Evolutionary conservation across 768 basidiomycete genomes (phyloP).

Genomic region (Lactarius hatsudake): DNA sequence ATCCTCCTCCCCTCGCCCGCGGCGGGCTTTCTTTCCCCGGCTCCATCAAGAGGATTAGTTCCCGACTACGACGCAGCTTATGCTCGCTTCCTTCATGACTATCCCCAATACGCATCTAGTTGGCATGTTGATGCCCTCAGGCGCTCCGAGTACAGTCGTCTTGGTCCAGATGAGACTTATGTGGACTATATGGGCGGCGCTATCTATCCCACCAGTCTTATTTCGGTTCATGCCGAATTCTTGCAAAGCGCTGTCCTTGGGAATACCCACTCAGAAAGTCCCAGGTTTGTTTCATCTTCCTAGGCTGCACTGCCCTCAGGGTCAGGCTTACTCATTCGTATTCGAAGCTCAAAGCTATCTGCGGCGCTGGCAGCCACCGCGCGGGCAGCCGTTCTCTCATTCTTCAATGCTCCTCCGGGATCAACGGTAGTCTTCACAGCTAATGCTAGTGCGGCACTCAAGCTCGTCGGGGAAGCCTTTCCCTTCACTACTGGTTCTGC

Average conservation of each 20-base stretch:
- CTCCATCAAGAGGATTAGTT: neutral
- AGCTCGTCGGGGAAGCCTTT: conserved; percentile 79
- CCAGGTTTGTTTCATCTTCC: conserved; percentile 48
- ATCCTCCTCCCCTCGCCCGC: conserved; percentile 25
- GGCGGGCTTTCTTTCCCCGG: conserved; percentile 21
- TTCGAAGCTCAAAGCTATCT: conserved; percentile 64
- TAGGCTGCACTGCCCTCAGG: neutral
- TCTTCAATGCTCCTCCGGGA: conserved; percentile 71
- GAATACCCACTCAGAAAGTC: conserved; percentile 82
- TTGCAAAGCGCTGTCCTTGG: conserved; percentile 66
- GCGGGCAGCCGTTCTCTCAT: conserved; percentile 66
- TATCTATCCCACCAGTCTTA: conserved; percentile 74
- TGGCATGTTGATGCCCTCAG: conserved; percentile 71
- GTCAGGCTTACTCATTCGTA: neutral
- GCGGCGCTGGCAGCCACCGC: conserved; percentile 65
- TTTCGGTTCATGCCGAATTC: conserved; percentile 67
- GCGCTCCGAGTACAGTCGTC: conserved; percentile 49
- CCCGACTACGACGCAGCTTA: conserved; percentile 21
- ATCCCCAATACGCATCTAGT: conserved; percentile 59
- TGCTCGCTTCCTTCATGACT: conserved; percentile 26
- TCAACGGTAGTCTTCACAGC: conserved; percentile 82
- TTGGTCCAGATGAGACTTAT: conserved; percentile 63
- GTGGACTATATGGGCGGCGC: conserved; percentile 87
- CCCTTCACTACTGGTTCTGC: conserved; percentile 58
- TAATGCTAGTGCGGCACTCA: conserved; percentile 77